Evolutionary conservation across 129 eudicot genomes (phyloP).

Genomic region (Logfia minima): DNA sequence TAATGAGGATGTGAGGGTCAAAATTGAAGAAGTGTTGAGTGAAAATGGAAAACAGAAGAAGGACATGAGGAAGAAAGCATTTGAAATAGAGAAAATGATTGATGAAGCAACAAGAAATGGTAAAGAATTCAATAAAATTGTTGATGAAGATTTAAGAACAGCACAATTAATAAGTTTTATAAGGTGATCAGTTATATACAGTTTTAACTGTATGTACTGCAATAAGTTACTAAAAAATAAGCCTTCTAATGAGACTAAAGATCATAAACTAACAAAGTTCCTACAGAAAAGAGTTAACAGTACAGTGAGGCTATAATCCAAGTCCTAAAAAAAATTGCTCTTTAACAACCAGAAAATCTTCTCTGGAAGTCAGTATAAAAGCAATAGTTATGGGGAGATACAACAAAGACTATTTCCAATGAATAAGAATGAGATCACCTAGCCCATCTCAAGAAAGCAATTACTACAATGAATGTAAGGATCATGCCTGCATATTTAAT

Average conservation of each 20-base stretch:
- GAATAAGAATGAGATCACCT: slow-evolving; percentile 38
- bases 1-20: slow-evolving; percentile 47
- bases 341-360: slow-evolving; percentile 19
- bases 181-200: background rate
- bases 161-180: background rate
- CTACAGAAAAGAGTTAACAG: background rate
- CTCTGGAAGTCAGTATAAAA: background rate
- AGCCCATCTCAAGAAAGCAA: slow-evolving; percentile 87
- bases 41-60: slow-evolving; percentile 37
- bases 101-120: slow-evolving; percentile 36
- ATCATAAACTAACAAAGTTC: background rate
- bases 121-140: slow-evolving; percentile 17
- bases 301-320: background rate
- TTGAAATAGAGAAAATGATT: slow-evolving; percentile 39
- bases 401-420: slow-evolving; percentile 32
- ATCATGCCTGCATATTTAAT: slow-evolving; percentile 91
- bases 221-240: too few relatives aligned
- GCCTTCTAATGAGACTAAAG: background rate
- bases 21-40: slow-evolving; percentile 51
- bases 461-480: slow-evolving; percentile 63
- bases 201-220: background rate
- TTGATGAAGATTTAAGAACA: background rate
- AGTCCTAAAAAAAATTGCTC: background rate
- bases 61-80: slow-evolving; percentile 44
- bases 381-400: slow-evolving; percentile 13